These are phyloP conservation scores for Cladosporium phlei DNA, from an alignment of 2,329 filamentous ascomycete genomes.

Conservation along the genomic window DNA sequence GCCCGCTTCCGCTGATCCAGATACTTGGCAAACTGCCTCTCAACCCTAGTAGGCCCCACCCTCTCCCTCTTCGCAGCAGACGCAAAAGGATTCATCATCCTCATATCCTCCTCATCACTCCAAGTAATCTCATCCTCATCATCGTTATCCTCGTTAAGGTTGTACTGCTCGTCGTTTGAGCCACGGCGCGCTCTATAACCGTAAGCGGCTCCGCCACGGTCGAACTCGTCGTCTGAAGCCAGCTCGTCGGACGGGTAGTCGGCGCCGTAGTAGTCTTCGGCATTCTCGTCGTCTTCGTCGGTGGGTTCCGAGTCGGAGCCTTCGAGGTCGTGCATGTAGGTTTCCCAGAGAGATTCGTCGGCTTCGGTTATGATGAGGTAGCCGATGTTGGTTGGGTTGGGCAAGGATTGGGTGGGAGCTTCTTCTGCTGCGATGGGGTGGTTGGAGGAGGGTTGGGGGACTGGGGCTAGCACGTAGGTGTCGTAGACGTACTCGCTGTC, in stretches of 20 bases:
- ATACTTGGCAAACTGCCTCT: slow-evolving; percentile 22
- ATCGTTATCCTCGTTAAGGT: slow-evolving; percentile 28
- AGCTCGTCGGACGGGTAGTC: slow-evolving; percentile 80
- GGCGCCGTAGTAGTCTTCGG: slow-evolving; percentile 72
- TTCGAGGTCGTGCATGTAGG: slow-evolving; percentile 37
- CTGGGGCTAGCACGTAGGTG: slow-evolving; percentile 50
- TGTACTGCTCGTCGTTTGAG: slow-evolving; percentile 40
- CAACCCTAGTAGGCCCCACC: slow-evolving; percentile 7
- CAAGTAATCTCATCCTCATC: slow-evolving; percentile 17
- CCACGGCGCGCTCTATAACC: slow-evolving; percentile 32
- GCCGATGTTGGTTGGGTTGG: slow-evolving; percentile 33
- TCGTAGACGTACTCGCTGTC: slow-evolving; percentile 59
- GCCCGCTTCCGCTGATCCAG: slow-evolving; percentile 12
- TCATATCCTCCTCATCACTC: slow-evolving; percentile 20
- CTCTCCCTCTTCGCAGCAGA: slow-evolving; percentile 25
- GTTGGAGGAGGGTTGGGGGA: background rate
- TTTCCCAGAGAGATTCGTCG: slow-evolving; percentile 54
- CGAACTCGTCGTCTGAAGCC: slow-evolving; percentile 64
- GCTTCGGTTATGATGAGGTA: slow-evolving; percentile 48
- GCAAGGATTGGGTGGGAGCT: slow-evolving; percentile 5
- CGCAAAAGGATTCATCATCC: slow-evolving; percentile 29
- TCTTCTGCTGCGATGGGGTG: slow-evolving; percentile 31
- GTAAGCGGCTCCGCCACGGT: slow-evolving; percentile 36
- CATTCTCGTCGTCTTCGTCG: slow-evolving; percentile 59
- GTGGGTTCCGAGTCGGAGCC: slow-evolving; percentile 39